phyloP scores from a whole-genome alignment of 345 rosid genomes.

The Heritiera fomes region DNA sequence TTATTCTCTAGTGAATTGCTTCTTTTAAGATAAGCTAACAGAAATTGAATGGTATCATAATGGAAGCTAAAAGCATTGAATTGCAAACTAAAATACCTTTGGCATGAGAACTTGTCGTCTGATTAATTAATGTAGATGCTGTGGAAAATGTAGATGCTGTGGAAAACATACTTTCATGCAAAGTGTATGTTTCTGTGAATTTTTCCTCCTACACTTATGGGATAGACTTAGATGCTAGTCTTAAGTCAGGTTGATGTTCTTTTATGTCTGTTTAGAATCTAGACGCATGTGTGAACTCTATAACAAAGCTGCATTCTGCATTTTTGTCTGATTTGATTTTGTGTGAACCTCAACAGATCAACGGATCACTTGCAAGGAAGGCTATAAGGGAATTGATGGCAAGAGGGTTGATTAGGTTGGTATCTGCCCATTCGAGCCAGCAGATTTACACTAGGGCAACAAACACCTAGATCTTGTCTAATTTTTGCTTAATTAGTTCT shows the following conservation, averaged over 20 bases:
- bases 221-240: background rate
- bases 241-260: background rate
- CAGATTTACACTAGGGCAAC: slow-evolving; percentile 85
- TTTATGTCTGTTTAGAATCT: background rate
- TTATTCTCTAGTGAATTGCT: background rate
- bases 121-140: background rate
- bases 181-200: background rate
- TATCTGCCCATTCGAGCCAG: slow-evolving; percentile 76
- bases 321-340: slow-evolving; percentile 5
- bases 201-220: background rate
- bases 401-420: slow-evolving; percentile 70
- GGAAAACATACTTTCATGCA: background rate
- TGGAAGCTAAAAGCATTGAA: background rate
- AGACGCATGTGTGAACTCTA: background rate
- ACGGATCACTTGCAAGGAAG: slow-evolving; percentile 69
- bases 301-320: background rate
- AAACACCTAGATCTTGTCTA: slow-evolving; percentile 41
- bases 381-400: slow-evolving; percentile 85
- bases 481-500: slow-evolving; percentile 14
- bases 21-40: background rate
- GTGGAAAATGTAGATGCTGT: background rate
- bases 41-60: background rate
- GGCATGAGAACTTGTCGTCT: no score
- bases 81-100: background rate
- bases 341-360: slow-evolving; percentile 39